Evolutionary conservation across 768 basidiomycete species (phyloP).

Genomic region (Macrocybe gigantea): DNA sequence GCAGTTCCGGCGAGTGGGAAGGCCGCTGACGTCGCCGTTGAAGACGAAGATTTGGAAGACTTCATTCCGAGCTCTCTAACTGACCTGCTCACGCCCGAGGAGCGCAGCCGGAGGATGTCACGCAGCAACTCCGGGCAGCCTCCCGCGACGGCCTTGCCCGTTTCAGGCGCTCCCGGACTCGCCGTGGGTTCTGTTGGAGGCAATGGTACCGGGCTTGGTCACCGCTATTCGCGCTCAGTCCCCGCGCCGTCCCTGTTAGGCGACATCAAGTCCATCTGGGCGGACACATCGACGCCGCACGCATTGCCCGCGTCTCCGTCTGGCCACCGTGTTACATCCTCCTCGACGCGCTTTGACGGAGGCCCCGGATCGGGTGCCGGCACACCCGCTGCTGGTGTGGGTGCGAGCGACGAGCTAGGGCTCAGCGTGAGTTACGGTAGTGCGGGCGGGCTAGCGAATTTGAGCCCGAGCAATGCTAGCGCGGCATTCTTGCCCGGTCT

Average conservation of each 20-base stretch:
- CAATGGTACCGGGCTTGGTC: constrained; percentile 28
- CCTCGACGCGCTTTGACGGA: constrained; percentile 35
- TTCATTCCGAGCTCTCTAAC: constrained; percentile 85
- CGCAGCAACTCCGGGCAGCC: constrained; percentile 54
- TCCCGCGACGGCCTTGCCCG: constrained; percentile 9
- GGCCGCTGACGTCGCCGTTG: constrained; percentile 40
- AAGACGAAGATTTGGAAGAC: constrained; percentile 81
- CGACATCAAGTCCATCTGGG: constrained; percentile 80
- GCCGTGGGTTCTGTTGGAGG: constrained; percentile 11
- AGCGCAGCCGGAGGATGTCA: constrained; percentile 77
- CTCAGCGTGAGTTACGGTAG: constrained; percentile 32
- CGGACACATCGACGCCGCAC: constrained; percentile 34
- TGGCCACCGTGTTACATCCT: constrained; percentile 39
- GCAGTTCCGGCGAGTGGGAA: constrained; percentile 10
- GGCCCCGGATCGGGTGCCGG: constrained; percentile 4
- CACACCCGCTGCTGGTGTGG: background rate
- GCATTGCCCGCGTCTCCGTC: constrained; percentile 26
- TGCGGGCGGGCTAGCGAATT: constrained; percentile 32
- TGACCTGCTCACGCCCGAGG: constrained; percentile 86
- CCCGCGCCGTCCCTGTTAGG: constrained; percentile 73
- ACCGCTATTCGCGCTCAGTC: constrained; percentile 80
- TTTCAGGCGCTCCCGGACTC: constrained; percentile 2
- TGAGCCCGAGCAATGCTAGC: constrained; percentile 68
- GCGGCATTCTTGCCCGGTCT: constrained; percentile 77
- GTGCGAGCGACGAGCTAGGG: constrained; percentile 22